These are phyloP conservation scores for Dactylellina sp. DNA, from an alignment of 2,329 filamentous ascomycete species.

Conservation along the genomic window DNA sequence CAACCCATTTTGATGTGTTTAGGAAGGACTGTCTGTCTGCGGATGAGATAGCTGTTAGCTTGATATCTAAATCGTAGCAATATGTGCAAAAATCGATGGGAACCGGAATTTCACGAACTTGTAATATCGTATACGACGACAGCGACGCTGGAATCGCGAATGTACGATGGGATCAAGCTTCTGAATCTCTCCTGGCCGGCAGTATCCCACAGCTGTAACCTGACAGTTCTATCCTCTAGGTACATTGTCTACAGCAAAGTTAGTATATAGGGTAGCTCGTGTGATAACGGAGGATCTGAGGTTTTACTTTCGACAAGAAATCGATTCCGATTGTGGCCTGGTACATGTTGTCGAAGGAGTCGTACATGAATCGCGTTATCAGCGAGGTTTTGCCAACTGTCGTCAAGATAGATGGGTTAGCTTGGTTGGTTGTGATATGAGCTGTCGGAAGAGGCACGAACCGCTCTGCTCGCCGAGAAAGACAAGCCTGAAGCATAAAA, in stretches of 20 bases:
- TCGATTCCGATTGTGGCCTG: conserved; percentile 99
- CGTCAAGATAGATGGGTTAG: conserved; percentile 41
- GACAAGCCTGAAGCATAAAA: conserved; percentile 75
- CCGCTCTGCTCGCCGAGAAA: conserved; percentile 98
- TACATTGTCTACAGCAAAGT: conserved; percentile 84
- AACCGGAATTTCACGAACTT: conserved; percentile 68
- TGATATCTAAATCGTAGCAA: no score
- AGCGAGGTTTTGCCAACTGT: conserved; percentile 98
- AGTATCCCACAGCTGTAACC: conserved; percentile 98
- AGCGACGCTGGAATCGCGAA: conserved; percentile 95
- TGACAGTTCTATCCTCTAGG: conserved; percentile 96
- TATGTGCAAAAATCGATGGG: conserved; percentile 4
- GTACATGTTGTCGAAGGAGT: conserved; percentile 99
- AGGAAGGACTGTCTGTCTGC: conserved; percentile 93
- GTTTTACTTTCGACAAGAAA: conserved; percentile 90
- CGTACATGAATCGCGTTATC: conserved; percentile 99
- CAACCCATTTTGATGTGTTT: conserved; percentile 99
- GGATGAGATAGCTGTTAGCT: conserved; percentile 16
- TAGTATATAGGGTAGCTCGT: conserved; percentile 15
- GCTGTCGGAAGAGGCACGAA: conserved; percentile 67
- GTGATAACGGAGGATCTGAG: conserved; percentile 54
- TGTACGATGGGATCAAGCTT: conserved; percentile 96
- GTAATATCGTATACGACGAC: conserved; percentile 99
- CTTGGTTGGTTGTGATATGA: conserved; percentile 26
- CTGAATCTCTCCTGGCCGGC: conserved; percentile 97